These are phyloP conservation scores for Monosporascus ibericus DNA, from an alignment of 2,329 filamentous ascomycete species.

Conservation along the genomic window DNA sequence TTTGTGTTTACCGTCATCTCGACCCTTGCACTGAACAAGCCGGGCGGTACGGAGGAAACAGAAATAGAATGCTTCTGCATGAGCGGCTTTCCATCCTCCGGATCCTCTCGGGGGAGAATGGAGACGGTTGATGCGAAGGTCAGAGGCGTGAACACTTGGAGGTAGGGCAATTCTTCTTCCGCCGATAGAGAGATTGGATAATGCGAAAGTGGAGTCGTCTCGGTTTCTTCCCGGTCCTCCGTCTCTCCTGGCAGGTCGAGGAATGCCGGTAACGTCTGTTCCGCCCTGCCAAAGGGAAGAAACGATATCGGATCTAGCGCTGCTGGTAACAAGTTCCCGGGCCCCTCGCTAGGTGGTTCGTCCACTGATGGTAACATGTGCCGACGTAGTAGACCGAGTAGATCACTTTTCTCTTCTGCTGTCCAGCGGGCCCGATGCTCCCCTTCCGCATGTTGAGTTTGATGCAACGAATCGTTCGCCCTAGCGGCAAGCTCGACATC, in stretches of 20 bases:
- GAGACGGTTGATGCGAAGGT: slow-evolving; percentile 50
- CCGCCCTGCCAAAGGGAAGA: slow-evolving; percentile 42
- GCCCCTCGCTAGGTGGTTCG: slow-evolving; percentile 21
- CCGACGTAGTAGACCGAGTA: slow-evolving; percentile 36
- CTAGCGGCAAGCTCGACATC: slow-evolving; percentile 51
- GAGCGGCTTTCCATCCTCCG: slow-evolving; percentile 24
- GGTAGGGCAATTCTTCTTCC: slow-evolving; percentile 60
- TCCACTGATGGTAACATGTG: slow-evolving; percentile 34
- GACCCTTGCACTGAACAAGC: slow-evolving; percentile 52
- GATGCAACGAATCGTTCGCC: slow-evolving; percentile 52
- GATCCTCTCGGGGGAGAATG: slow-evolving; percentile 30
- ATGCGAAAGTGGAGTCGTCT: slow-evolving; percentile 51
- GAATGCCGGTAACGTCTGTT: slow-evolving; percentile 19
- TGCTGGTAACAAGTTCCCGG: slow-evolving; percentile 39
- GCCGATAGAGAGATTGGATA: slow-evolving; percentile 57
- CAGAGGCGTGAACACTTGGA: slow-evolving; percentile 66
- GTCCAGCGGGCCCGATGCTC: slow-evolving; percentile 16
- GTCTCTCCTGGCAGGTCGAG: slow-evolving; percentile 12
- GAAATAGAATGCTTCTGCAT: slow-evolving; percentile 53
- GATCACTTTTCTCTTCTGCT: slow-evolving; percentile 27
- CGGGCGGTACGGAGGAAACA: slow-evolving; percentile 40
- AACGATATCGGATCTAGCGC: slow-evolving; percentile 46
- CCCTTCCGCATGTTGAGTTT: slow-evolving; percentile 29
- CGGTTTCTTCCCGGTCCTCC: slow-evolving; percentile 22
- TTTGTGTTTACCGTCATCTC: slow-evolving; percentile 53